Evolutionary conservation across 2,329 filamentous ascomycete genomes (phyloP), one percentile per base, ranked within the genome.

Genomic region (Elsinoe ampelina): DNA sequence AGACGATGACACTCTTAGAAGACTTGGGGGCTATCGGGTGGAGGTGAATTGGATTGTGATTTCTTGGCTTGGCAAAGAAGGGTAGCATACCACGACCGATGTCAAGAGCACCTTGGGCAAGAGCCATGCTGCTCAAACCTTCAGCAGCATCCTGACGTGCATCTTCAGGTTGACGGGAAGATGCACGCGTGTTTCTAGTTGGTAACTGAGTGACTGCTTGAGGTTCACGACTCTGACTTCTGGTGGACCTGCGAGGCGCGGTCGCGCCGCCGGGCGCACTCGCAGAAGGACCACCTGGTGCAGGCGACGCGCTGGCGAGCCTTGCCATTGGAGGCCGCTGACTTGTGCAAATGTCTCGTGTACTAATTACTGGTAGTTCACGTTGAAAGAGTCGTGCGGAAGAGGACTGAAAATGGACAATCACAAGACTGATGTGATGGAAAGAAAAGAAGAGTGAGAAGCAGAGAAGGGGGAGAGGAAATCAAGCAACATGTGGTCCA

Each of bases 141-240:
- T 32, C 48, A n/a, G 32, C 48, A 22, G 26, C 32, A 38, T 52
- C 32, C 48, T 38, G 48, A n/a, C 19, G 26, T 17, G 17, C 48
- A n/a, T 34, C 22, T 35, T 50, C 48, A 35, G 48, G 26, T 35
- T 52, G 48, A 39, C 48, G 48, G 19, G 48, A 52, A 11, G 32
- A 19, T 36, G 12, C 32, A 39, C 48, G 48, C 15, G 48, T 52
- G 17, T 26, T 52, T 19, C 48, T 22, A n/a, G 32, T 52, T 15
- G 32, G 13, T 26, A 15, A 34, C 13, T 52, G 48, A 22, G 48
- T 17, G n/a, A 20, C 17, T 39, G 48, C 32, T 36, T 38, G 48
- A 36, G 34, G 32, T 39, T 52, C 48, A 26, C 48, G 48, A 39
- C 48, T 52, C 15, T 52, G 48, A 26, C 48, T 52, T 19, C 48